Percentiles rank a stretch among this genome's conserved stretches.
Evolutionary conservation across 2,329 filamentous ascomycete species (phyloP).

Genomic region (Fusarium burgessii): DNA sequence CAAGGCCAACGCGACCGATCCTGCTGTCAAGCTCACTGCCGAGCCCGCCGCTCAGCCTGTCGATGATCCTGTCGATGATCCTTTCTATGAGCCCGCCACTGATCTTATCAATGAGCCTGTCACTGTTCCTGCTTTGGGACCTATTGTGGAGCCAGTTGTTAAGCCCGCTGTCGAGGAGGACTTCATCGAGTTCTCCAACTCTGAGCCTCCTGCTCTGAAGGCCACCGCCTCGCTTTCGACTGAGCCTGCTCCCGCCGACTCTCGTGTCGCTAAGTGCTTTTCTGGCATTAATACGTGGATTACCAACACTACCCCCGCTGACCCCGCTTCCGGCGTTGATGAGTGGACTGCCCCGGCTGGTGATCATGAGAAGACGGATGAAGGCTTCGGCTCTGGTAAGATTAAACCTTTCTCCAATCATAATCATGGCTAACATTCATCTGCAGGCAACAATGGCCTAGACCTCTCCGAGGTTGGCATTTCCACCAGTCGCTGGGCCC

Average conservation of each 20-base stretch:
- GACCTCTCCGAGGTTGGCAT: slow-evolving; percentile 8
- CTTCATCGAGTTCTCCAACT: background rate
- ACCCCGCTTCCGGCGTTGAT: background rate
- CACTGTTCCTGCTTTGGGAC: no score
- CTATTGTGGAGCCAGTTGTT: background rate
- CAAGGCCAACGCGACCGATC: background rate
- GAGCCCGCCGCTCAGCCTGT: background rate
- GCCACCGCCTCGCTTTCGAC: no score
- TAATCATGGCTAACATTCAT: background rate
- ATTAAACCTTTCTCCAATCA: rapidly evolving
- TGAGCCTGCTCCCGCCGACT: background rate
- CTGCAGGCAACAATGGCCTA: slow-evolving; percentile 1
- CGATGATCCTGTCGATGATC: no score
- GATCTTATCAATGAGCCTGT: background rate
- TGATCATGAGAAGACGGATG: background rate
- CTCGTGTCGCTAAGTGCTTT: background rate
- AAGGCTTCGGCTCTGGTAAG: slow-evolving; percentile 3
- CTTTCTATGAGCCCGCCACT: no score
- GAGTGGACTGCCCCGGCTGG: background rate
- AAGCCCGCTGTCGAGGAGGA: background rate
- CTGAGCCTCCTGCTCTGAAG: background rate
- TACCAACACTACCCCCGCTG: background rate
- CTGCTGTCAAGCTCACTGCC: no score
- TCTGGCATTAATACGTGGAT: background rate
- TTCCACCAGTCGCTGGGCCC: slow-evolving; percentile 29